Percentiles rank a stretch among this genome's conserved stretches.
These are phyloP conservation scores for Edaphochlamys debaryana DNA, from an alignment of 139 green algal genomes.

Conservation along the genomic window DNA sequence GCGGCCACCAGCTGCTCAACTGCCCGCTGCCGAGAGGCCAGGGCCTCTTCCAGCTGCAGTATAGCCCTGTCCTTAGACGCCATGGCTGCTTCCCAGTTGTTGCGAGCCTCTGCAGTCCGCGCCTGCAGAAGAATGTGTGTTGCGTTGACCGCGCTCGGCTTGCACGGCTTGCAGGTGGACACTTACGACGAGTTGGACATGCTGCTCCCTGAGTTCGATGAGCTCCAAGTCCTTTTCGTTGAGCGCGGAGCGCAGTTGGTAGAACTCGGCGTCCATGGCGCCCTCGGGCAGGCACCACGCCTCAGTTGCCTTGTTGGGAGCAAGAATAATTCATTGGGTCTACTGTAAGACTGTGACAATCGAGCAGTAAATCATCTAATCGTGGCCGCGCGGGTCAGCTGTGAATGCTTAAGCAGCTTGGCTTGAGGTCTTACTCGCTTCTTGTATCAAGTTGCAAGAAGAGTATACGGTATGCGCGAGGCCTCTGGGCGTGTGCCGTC, in stretches of 20 bases:
- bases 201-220: conserved; percentile 74
- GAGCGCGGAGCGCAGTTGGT: conserved; percentile 59
- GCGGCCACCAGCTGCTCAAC: conserved; percentile 49
- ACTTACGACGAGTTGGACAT: conserved; percentile 74
- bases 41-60: conserved; percentile 71
- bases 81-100: conserved; percentile 77
- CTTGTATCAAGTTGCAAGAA: no score
- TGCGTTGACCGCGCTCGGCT: not conserved
- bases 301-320: no score
- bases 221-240: conserved; percentile 74
- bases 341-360: no score
- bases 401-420: no score
- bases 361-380: no score
- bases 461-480: no score
- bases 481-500: no score
- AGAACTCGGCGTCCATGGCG: conserved; percentile 12
- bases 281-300: no score
- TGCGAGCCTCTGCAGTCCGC: conserved; percentile 67
- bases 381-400: no score
- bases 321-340: no score
- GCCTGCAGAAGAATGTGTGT: conserved; percentile 46
- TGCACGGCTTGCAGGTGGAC: no score
- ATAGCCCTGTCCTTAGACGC: conserved; percentile 75
- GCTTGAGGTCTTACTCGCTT: no score
- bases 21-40: conserved; percentile 56